Conservation (phyloP, 495 filamentous ascomycete species). For the Parachaetomium inaequale region DNA sequence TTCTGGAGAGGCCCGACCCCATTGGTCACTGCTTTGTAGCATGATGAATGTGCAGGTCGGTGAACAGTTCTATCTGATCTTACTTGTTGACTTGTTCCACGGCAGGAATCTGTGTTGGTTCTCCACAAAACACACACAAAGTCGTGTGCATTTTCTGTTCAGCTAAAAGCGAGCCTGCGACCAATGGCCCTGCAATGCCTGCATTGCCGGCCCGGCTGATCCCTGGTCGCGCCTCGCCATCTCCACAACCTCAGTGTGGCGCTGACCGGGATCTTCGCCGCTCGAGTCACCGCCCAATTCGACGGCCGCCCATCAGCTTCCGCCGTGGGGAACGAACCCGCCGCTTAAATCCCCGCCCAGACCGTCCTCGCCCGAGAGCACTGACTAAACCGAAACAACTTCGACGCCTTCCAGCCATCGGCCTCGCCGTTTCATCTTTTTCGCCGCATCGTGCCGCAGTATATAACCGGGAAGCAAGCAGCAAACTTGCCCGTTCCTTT, state of each 20-base stretch:
- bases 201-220: not conserved
- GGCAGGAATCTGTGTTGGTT: not conserved
- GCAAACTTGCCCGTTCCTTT: conserved; percentile 1
- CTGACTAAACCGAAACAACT: conserved; percentile 11
- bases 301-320: conserved; percentile 35
- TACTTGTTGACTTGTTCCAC: not conserved
- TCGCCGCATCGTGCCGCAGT: conserved; percentile 3
- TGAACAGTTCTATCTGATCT: not conserved
- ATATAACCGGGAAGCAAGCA: conserved; percentile 5
- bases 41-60: not conserved
- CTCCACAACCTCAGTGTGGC: conserved; percentile 31
- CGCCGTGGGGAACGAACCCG: conserved; percentile 11
- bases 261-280: conserved; percentile 23
- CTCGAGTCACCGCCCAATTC: conserved; percentile 35
- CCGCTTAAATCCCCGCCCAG: conserved; percentile 18
- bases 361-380: conserved; percentile 2
- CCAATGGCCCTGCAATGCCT: not conserved
- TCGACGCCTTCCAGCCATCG: conserved; percentile 10
- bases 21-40: not conserved
- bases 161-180: no score
- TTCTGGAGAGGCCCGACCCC: not conserved
- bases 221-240: not conserved
- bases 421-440: conserved; percentile 14
- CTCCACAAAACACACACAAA: not conserved
- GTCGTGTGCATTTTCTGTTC: not conserved